phyloP scores from a whole-genome alignment of 768 basidiomycete species.

The Termitomyces sp. region DNA sequence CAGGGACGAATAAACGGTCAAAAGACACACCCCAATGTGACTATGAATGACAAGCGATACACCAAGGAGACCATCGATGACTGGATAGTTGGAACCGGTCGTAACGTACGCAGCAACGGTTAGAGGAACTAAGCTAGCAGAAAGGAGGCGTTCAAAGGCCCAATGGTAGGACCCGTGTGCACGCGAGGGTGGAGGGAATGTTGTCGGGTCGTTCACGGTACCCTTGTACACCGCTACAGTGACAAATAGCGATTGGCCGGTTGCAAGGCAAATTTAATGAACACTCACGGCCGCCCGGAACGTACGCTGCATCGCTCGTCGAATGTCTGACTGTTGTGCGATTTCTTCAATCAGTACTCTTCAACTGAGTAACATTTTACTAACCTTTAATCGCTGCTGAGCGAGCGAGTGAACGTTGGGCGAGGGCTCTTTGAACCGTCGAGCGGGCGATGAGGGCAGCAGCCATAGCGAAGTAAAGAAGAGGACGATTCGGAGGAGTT shows the following conservation, averaged over 20 bases:
- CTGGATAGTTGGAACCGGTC: slow-evolving; percentile 67
- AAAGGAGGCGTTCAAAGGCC: slow-evolving; percentile 91
- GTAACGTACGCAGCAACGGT: slow-evolving; percentile 84
- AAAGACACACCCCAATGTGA: slow-evolving; percentile 79
- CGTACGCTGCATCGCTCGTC: slow-evolving; percentile 36
- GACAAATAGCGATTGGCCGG: background rate
- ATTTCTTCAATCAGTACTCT: slow-evolving; percentile 1
- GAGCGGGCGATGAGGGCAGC: slow-evolving; percentile 43
- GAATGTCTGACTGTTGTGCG: slow-evolving; percentile 32
- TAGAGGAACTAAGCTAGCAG: slow-evolving; percentile 82
- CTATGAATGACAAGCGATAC: slow-evolving; percentile 88
- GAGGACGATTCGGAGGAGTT: slow-evolving; percentile 1
- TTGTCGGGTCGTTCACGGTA: slow-evolving; percentile 91
- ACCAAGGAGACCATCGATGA: slow-evolving; percentile 86
- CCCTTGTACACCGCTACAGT: slow-evolving; percentile 76
- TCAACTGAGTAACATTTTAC: slow-evolving; percentile 4
- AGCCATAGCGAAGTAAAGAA: slow-evolving; percentile 35
- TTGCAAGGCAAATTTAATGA: background rate
- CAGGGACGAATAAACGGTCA: background rate
- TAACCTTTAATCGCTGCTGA: slow-evolving; percentile 36
- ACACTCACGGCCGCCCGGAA: slow-evolving; percentile 68
- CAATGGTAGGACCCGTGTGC: slow-evolving; percentile 87
- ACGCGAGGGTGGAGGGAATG: slow-evolving; percentile 78
- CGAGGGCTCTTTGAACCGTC: slow-evolving; percentile 37
- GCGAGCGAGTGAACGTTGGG: slow-evolving; percentile 33